Percentiles rank a stretch among this genome's conserved stretches.
Evolutionary conservation across 2,329 filamentous ascomycete species (phyloP).

Genomic region (Hypoxylon sp.): DNA sequence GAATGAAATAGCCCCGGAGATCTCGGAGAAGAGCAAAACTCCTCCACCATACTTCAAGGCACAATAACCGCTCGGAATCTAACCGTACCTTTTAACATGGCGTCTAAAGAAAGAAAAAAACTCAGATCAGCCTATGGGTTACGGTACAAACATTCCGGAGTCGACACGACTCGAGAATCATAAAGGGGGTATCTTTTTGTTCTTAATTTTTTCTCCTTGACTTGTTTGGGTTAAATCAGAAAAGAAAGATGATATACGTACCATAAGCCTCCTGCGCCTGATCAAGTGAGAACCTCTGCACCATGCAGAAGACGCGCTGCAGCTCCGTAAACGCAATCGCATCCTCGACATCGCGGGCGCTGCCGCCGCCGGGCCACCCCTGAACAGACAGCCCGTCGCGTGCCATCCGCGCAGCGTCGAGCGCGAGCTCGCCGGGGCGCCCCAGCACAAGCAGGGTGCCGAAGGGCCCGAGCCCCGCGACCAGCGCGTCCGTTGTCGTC

Average conservation of each 20-base stretch:
- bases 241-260: slow-evolving; percentile 10
- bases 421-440: slow-evolving; percentile 12
- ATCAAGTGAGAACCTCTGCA: slow-evolving; percentile 28
- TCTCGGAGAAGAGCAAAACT: neutral
- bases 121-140: neutral
- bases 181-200: neutral
- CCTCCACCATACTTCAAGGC: neutral
- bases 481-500: slow-evolving; percentile 4
- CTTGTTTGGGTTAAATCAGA: neutral
- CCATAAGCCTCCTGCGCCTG: slow-evolving; percentile 29
- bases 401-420: slow-evolving; percentile 23
- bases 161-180: no score
- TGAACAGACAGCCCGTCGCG: slow-evolving; percentile 29
- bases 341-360: slow-evolving; percentile 23
- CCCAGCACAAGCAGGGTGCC: slow-evolving; percentile 25
- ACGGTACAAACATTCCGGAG: no score
- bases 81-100: slow-evolving; percentile 10
- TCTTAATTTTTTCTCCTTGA: no score
- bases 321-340: slow-evolving; percentile 27
- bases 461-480: slow-evolving; percentile 12
- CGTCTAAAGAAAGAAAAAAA: neutral
- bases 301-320: slow-evolving; percentile 20
- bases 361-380: slow-evolving; percentile 28
- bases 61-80: slow-evolving; percentile 18
- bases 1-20: neutral